phyloP scores from a whole-genome alignment of 192 early-diverging fungal genomes.

The Helicostylum pulchrum region DNA sequence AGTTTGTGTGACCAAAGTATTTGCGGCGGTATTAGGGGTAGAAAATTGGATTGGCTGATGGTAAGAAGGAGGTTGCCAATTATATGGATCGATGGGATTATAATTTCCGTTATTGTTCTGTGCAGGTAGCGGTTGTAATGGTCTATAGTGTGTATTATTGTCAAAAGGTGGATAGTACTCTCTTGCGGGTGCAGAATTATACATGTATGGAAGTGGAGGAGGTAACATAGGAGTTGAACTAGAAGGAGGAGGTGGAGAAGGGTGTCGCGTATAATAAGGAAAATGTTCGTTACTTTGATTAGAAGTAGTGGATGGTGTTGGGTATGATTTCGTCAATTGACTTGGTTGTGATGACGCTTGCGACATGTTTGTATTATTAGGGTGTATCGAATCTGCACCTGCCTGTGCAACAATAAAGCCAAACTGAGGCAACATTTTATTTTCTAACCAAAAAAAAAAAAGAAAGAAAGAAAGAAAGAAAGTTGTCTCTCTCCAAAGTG shows the following conservation, averaged over 20 bases:
- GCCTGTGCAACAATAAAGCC: slow-evolving; percentile 39
- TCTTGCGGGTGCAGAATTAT: background rate
- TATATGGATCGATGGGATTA: background rate
- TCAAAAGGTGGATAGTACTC: too few relatives aligned
- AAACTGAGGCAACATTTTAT: slow-evolving; percentile 37
- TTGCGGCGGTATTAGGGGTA: background rate
- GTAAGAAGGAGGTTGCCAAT: background rate
- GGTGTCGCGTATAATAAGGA: slow-evolving; percentile 18
- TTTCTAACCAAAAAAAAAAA: background rate
- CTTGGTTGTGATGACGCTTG: slow-evolving; percentile 2
- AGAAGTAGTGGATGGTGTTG: background rate
- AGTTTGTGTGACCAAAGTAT: background rate
- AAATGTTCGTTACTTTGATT: background rate
- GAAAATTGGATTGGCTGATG: background rate
- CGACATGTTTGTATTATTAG: background rate
- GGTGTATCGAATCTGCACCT: slow-evolving; percentile 28
- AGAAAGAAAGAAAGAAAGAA: slow-evolving; percentile 16
- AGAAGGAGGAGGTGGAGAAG: too few relatives aligned
- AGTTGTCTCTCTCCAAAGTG: background rate
- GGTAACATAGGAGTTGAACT: slow-evolving; percentile 5
- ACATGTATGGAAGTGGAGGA: slow-evolving; percentile 8
- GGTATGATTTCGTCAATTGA: background rate
- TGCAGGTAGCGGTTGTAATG: slow-evolving; percentile 8
- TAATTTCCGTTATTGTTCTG: background rate
- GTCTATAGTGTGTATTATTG: slow-evolving; percentile 8